phyloP scores from a whole-genome alignment of 305 asterid species.

The Solanum hybrid region DNA sequence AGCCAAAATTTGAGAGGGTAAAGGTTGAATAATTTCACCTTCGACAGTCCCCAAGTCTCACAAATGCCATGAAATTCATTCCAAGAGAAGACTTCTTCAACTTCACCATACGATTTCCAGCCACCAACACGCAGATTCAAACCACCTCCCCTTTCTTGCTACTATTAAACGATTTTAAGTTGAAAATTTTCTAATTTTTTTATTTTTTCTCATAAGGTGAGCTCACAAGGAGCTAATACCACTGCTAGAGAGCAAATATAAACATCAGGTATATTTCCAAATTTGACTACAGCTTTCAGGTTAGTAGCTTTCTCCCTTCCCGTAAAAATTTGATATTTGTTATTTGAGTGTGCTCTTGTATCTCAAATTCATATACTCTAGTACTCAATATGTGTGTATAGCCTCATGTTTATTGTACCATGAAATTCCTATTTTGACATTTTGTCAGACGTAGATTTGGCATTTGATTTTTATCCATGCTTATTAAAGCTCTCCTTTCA shows the following conservation, averaged over 20 bases:
- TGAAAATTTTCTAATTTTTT: background rate
- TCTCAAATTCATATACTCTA: background rate
- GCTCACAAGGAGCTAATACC: background rate
- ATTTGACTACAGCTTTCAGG: too few species aligned
- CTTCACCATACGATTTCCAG: background rate
- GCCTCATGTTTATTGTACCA: background rate
- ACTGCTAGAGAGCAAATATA: background rate
- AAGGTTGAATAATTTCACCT: background rate
- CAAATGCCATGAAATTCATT: background rate
- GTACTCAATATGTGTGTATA: background rate
- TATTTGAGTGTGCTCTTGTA: background rate
- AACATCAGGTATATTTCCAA: background rate
- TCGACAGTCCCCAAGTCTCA: background rate
- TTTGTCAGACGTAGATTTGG: background rate
- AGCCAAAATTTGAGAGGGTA: background rate
- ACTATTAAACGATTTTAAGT: background rate
- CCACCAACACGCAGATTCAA: background rate
- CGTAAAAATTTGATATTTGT: background rate
- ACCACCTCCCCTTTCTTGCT: background rate
- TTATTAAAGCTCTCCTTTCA: background rate
- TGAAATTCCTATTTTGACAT: background rate
- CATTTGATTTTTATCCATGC: background rate
- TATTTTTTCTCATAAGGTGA: background rate
- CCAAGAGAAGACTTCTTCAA: background rate
- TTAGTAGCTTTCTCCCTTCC: background rate